Base-by-base conservation (phyloP, 495 filamentous ascomycete species). In the Staphylotrichum tortipilum region DNA sequence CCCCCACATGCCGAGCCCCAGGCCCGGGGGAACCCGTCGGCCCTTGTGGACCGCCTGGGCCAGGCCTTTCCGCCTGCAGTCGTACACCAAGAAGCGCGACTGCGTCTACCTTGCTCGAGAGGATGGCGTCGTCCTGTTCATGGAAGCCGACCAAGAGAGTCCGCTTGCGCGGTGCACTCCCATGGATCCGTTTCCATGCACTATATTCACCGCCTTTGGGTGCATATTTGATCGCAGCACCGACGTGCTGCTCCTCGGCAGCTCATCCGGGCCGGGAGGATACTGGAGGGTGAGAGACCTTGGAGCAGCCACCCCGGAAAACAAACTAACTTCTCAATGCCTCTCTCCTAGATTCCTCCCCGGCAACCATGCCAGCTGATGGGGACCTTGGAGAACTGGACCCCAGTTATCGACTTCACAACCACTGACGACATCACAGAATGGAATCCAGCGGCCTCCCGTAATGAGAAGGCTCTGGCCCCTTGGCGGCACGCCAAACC, bases 231-330 rank as follows among this genome's bases (percentile, higher is more conserved):
- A 63, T 43, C 51, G 72, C 7, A 78, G 75, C 44, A 80, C 80
- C 19, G 91, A 96, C 60, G 69, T 94, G 33, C 74, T 96, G 35
- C 68, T 95, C 17, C 78, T 85, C 6, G 86, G 83, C 14, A 88
- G 92, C n/a, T 82, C 84, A 45, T 82, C 81, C 39, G 85, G 89
- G n/a, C 74, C 82, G 54, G 92, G 91, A 7, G 82, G 83, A 0
- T 73, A 89, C 10, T 94, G 85, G 72, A 69, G 79, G 54, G 82
- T 86, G 64, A 5, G 17, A 21, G 10, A 4, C 21, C 21, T 15
- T n/a, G 5, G 19, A n/a, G 5, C 12, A 48, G 7, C 17, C 8
- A 41, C 11, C 15, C 36, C 7, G 38, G 0, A 15, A 7, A 2
- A 5, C n/a, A 12, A 12, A 62, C 69, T 41, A 68, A 37, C 37